Evolutionary conservation across 768 basidiomycete species (phyloP).

Genomic region (Kwoniella newhampshirensis): DNA sequence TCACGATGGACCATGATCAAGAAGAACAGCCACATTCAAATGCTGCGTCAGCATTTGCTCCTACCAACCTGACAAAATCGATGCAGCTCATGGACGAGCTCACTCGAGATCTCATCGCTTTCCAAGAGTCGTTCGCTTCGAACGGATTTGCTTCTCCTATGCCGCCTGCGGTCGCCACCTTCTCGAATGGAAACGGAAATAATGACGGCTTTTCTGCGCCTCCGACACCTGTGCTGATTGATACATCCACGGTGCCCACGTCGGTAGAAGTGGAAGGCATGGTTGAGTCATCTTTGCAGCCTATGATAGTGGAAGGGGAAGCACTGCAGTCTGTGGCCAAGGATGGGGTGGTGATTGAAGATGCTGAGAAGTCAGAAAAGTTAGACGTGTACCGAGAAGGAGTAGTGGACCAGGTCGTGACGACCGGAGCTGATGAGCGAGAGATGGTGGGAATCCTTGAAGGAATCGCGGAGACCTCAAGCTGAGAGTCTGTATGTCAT

Average conservation of each 20-base stretch:
- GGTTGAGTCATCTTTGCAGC: too few species aligned
- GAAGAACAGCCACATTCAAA: background rate
- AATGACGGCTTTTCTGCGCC: background rate
- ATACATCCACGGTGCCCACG: background rate
- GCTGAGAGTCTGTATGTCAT: too few species aligned
- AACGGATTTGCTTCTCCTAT: conserved; percentile 30
- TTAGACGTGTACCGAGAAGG: conserved; percentile 36
- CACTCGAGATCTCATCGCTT: conserved; percentile 81
- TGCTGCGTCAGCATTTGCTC: conserved; percentile 61
- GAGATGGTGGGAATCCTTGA: conserved; percentile 20
- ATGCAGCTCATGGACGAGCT: conserved; percentile 77
- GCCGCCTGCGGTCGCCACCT: conserved; percentile 23
- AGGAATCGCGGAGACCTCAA: background rate
- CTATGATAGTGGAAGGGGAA: too few species aligned
- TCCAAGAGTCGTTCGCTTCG: conserved; percentile 74
- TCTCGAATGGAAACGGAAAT: conserved; percentile 12
- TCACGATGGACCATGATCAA: conserved; percentile 5
- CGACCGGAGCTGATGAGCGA: conserved; percentile 18
- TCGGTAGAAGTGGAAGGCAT: background rate
- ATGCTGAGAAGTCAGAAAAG: conserved; percentile 5
- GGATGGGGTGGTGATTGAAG: background rate
- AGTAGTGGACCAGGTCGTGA: conserved; percentile 17
- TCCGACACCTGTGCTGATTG: conserved; percentile 6
- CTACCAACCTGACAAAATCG: conserved; percentile 14
- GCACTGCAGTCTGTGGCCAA: background rate